Conservation (phyloP, 2,329 filamentous ascomycete genomes). For the Metarhizium sp. region DNA sequence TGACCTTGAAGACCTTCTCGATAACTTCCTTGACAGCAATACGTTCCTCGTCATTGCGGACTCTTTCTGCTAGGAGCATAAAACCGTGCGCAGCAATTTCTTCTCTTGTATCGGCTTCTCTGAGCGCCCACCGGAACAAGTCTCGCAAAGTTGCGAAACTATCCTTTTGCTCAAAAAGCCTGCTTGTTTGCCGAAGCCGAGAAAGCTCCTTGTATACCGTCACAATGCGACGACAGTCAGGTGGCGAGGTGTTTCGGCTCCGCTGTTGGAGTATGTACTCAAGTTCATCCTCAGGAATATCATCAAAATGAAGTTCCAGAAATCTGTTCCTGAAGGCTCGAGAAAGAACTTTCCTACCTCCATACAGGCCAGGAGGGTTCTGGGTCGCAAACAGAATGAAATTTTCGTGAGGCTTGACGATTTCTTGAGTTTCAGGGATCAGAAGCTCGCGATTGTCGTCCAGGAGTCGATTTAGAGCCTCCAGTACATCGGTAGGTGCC, state of each 20-base stretch:
- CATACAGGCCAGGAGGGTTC: constrained; percentile 91
- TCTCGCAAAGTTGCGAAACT: constrained; percentile 95
- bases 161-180: constrained; percentile 93
- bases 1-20: constrained; percentile 81
- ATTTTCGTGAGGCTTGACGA: constrained; percentile 82
- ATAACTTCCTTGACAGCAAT: constrained; percentile 78
- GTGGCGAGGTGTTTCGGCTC: constrained; percentile 77
- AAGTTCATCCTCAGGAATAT: constrained; percentile 91
- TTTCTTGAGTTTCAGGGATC: constrained; percentile 92
- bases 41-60: constrained; percentile 83
- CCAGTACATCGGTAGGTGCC: constrained; percentile 91
- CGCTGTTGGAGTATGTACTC: constrained; percentile 84
- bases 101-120: constrained; percentile 75
- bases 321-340: constrained; percentile 95
- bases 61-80: constrained; percentile 91
- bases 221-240: constrained; percentile 86
- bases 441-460: constrained; percentile 95
- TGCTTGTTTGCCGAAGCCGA: constrained; percentile 75
- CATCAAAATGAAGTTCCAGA: constrained; percentile 92
- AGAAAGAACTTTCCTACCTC: constrained; percentile 85
- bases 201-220: constrained; percentile 91
- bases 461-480: constrained; percentile 87
- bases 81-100: constrained; percentile 88
- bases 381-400: constrained; percentile 99
- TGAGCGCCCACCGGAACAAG: constrained; percentile 87